Evolutionary conservation across 2,329 filamentous ascomycete genomes (phyloP).

Genomic region (Cladosporium sphaerospermum): DNA sequence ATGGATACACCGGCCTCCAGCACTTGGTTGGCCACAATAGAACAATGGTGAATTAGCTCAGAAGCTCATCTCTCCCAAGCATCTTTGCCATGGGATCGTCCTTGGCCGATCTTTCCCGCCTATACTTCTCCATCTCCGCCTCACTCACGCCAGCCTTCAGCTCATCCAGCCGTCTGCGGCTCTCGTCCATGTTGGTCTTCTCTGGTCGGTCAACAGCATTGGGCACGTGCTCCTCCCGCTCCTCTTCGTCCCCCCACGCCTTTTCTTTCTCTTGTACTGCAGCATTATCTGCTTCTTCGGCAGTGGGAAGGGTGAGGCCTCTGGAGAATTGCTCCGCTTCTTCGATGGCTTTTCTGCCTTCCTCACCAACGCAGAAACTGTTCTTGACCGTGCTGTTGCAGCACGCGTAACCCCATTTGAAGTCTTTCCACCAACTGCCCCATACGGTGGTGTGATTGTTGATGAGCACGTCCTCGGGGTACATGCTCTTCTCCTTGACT

Average conservation of each 20-base stretch:
- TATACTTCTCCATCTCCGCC: slow-evolving; percentile 80
- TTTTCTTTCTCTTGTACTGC: slow-evolving; percentile 34
- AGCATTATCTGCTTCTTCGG: slow-evolving; percentile 20
- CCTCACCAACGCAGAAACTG: slow-evolving; percentile 93
- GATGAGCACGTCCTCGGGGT: slow-evolving; percentile 75
- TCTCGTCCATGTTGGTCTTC: slow-evolving; percentile 36
- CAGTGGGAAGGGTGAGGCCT: slow-evolving; percentile 36
- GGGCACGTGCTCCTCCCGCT: slow-evolving; percentile 36
- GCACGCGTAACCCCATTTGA: slow-evolving; percentile 93
- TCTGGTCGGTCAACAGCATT: slow-evolving; percentile 38
- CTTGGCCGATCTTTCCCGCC: slow-evolving; percentile 64
- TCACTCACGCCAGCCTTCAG: slow-evolving; percentile 73
- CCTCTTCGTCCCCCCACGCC: slow-evolving; percentile 39
- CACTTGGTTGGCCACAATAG: slow-evolving; percentile 7
- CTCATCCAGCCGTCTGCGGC: slow-evolving; percentile 72
- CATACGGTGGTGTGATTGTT: slow-evolving; percentile 92
- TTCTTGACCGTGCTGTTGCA: slow-evolving; percentile 93
- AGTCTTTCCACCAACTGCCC: slow-evolving; percentile 96
- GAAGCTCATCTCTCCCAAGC: slow-evolving; percentile 65
- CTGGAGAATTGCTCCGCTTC: slow-evolving; percentile 60
- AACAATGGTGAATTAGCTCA: slow-evolving; percentile 19
- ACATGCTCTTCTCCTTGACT: slow-evolving; percentile 77
- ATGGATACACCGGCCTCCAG: slow-evolving; percentile 5
- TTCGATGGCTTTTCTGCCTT: slow-evolving; percentile 74
- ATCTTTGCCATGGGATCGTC: slow-evolving; percentile 85